Base-by-base conservation (phyloP, 257 asterid species). In the Jasminum sambac region DNA sequence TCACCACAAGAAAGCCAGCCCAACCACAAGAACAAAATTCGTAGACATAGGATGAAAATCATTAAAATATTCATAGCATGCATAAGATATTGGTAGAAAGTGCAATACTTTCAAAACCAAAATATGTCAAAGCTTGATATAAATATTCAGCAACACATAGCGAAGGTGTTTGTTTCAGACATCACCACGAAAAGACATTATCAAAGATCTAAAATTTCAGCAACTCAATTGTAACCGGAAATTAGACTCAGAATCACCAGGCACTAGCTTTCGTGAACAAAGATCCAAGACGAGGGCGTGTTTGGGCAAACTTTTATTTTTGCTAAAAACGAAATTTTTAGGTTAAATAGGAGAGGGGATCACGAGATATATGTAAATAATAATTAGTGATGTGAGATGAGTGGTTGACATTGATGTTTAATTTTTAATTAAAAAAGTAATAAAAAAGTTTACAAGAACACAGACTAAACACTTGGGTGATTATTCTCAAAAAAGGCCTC, bases 1-100 rank as follows among this genome's bases (percentile, higher is more conserved):
- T 88, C 95, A 67, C 92, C 95, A 68, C 95, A 39, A 81, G 78
- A 24, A 81, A 79, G 76, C 86, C 86, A 72, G 78, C 83, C 85
- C 85, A 44, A 81, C 85, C 78, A 78, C 85, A 50, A 78, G 85
- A 74, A 81, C 83, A 74, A 69, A 75, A 79, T 41, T 11, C 59
- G 69, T 44, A 44, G 55, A 19, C 65, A 52, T 3, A 38, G 40
- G 21, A 24, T 21, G 46, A 19, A 61, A 44, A 43, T 77, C 60
- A 40, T 25, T 34, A 68, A 36, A 30, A 6, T 16, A 38, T 39
- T n/a, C 11, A 4, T 3, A 43, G 52, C 17, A 43, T 14, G 38
- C 61, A 66, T 10, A 11, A 58, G 40, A 34, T 13, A 16, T 13
- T 13, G 14, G 16, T 37, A 59, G 13, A 70, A 30, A 60, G 62